phyloP scores from a whole-genome alignment of 495 filamentous ascomycete genomes.

The Extremus antarcticus region DNA sequence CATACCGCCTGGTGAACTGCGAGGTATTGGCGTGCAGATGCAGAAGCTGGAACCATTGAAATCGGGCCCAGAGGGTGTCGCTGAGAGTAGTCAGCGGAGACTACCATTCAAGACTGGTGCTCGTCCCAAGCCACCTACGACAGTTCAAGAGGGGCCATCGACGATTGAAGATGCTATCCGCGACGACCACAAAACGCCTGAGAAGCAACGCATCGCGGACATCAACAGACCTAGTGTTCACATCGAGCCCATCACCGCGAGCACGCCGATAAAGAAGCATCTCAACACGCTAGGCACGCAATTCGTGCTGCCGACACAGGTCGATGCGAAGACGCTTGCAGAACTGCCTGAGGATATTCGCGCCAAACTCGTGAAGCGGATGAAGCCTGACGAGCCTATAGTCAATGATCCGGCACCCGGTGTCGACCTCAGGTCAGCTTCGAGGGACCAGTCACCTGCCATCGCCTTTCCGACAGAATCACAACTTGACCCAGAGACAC shows the following conservation, averaged over 20 bases:
- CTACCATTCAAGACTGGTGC: slow-evolving; percentile 43
- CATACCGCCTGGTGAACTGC: slow-evolving; percentile 79
- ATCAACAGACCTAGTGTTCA: slow-evolving; percentile 33
- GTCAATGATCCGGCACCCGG: background rate
- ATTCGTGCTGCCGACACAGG: slow-evolving; percentile 72
- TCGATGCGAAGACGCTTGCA: slow-evolving; percentile 62
- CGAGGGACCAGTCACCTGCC: slow-evolving; percentile 13
- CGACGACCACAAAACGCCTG: slow-evolving; percentile 52
- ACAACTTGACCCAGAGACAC: slow-evolving; percentile 33
- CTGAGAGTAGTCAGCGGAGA: slow-evolving; percentile 44
- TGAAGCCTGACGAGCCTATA: background rate
- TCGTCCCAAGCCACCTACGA: slow-evolving; percentile 4
- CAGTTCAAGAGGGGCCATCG: slow-evolving; percentile 6
- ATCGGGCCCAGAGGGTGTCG: slow-evolving; percentile 20
- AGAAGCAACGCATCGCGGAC: slow-evolving; percentile 9
- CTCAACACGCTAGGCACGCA: slow-evolving; percentile 76
- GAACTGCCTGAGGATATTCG: slow-evolving; percentile 74
- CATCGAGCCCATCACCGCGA: slow-evolving; percentile 15
- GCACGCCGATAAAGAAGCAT: slow-evolving; percentile 46
- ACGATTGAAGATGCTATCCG: slow-evolving; percentile 37
- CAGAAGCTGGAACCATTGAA: slow-evolving; percentile 79
- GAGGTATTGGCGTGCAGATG: slow-evolving; percentile 85
- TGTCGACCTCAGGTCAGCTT: background rate
- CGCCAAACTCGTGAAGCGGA: slow-evolving; percentile 49
- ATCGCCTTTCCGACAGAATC: slow-evolving; percentile 27